Evolutionary conservation across 2,329 filamentous ascomycete genomes (phyloP).

Genomic region (Celoporthe dispersa): DNA sequence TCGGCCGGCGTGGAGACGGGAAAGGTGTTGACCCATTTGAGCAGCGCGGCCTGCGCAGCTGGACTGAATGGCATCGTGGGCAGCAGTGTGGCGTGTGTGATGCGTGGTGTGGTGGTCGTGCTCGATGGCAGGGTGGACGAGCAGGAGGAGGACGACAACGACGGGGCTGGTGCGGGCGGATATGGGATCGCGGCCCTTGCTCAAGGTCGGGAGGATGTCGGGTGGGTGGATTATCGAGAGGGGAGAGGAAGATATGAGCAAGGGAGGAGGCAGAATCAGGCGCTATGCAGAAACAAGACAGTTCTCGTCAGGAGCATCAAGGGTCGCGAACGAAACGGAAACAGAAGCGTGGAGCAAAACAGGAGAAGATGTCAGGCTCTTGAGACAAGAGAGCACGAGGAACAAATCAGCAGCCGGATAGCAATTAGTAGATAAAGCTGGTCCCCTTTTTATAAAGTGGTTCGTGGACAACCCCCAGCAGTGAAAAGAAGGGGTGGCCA

Average conservation of each 20-base stretch:
- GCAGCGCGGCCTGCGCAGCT: conserved; percentile 57
- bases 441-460: not conserved
- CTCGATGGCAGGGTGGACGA: not conserved
- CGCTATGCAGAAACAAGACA: not conserved
- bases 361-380: not conserved
- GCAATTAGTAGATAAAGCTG: not conserved
- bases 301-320: not conserved
- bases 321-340: conserved; percentile 3
- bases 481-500: not conserved
- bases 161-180: not conserved
- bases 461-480: not conserved
- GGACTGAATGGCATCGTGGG: conserved; percentile 46
- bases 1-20: conserved; percentile 50
- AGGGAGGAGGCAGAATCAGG: not conserved
- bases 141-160: not conserved
- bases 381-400: not conserved
- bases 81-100: not conserved
- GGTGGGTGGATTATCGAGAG: not conserved
- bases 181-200: not conserved
- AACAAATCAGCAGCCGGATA: not conserved
- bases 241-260: not conserved
- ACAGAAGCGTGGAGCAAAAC: not conserved
- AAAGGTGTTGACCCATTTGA: conserved; percentile 60
- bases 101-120: not conserved
- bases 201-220: not conserved